These are phyloP conservation scores for Santalum album DNA, from an alignment of 164 flowering plant genomes.

Conservation along the genomic window DNA sequence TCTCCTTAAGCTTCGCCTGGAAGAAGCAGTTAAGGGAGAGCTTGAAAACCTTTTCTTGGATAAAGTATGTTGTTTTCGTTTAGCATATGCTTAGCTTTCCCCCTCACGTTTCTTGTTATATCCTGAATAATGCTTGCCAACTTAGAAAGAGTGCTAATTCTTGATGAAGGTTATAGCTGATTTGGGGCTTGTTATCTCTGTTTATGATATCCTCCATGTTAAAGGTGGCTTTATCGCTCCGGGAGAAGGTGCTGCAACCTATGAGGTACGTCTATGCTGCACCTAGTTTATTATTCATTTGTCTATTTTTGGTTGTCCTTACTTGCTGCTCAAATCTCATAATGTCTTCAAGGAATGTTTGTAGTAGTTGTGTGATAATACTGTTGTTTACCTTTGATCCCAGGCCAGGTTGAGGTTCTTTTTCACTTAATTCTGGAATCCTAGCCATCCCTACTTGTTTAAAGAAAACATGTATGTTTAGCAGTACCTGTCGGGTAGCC, in stretches of 20 bases:
- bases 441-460: too few relatives aligned
- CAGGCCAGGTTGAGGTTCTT: too few relatives aligned
- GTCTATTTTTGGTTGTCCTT: background rate
- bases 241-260: constrained; percentile 73
- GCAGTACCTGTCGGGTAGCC: too few relatives aligned
- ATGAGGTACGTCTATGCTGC: constrained; percentile 25
- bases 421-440: too few relatives aligned
- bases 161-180: constrained; percentile 53
- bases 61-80: constrained; percentile 34
- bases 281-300: too few relatives aligned
- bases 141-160: background rate
- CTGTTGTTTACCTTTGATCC: too few relatives aligned
- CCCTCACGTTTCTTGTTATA: background rate
- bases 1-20: constrained; percentile 46
- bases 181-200: constrained; percentile 61
- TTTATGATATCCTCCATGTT: constrained; percentile 49
- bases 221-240: constrained; percentile 60
- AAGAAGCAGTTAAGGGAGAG: constrained; percentile 41
- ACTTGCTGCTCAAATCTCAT: background rate
- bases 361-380: too few relatives aligned
- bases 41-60: constrained; percentile 59
- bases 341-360: too few relatives aligned
- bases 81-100: background rate
- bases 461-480: too few relatives aligned
- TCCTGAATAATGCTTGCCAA: background rate